Conservation (phyloP, 441 rosid species). For the Lepidium campestre region DNA sequence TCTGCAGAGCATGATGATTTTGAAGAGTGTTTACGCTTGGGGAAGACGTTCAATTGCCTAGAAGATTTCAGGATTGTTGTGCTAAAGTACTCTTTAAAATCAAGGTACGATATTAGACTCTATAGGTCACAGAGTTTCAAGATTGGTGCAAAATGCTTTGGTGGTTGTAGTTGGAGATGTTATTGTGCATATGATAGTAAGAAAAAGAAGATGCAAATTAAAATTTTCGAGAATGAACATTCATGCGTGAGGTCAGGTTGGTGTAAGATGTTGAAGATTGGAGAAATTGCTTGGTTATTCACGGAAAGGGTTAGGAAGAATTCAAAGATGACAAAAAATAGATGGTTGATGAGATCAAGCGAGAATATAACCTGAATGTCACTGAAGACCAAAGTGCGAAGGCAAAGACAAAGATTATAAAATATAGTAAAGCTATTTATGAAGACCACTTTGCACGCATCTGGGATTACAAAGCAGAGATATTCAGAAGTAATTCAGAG, state of each 20-base stretch:
- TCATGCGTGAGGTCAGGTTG: not conserved
- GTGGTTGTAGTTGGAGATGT: too few relatives aligned
- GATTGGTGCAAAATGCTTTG: too few relatives aligned
- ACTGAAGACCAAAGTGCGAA: not conserved
- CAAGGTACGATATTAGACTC: too few relatives aligned
- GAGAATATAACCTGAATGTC: not conserved
- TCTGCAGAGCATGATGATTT: not conserved
- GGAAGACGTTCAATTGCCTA: not conserved
- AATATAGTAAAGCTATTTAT: not conserved
- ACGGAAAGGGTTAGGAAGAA: too few relatives aligned
- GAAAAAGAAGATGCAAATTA: not conserved
- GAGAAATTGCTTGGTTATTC: too few relatives aligned
- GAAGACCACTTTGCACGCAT: not conserved
- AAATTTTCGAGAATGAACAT: not conserved
- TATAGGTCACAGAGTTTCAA: not conserved
- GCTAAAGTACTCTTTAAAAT: too few relatives aligned
- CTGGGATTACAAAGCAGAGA: not conserved
- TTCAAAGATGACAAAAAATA: not conserved
- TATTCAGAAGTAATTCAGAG: not conserved
- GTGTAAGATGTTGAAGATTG: not conserved
- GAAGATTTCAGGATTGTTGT: too few relatives aligned
- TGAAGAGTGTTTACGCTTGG: not conserved
- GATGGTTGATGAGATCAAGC: not conserved
- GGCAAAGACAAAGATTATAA: not conserved
- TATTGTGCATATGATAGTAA: not conserved